Base-by-base conservation (phyloP, 331 rosid species). In the Cydonia oblonga region DNA sequence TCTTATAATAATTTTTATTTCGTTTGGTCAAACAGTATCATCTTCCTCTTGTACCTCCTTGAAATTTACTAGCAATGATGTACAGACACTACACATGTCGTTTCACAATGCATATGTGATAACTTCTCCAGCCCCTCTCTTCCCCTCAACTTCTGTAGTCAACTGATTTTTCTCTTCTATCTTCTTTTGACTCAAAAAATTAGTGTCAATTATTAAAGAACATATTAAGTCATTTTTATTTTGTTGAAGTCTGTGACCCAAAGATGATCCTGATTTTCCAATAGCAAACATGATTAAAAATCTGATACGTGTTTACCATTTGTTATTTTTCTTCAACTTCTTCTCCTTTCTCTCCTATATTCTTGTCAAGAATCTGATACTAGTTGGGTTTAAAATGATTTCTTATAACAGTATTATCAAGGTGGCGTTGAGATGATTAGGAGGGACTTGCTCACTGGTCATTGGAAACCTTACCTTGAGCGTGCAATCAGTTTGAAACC, bases 401-500 rank as follows among this genome's bases (percentile, higher is more conserved):
- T 72, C 10, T 71, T 33, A 49, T 12, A 68, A 72, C 80, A 93
- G 97, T 69, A 75, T 73, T 88, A 83, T 84, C 98, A 93, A 93
- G 68, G 91, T 16, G 98, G 98, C 0, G 97, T 93, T 80, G 98
- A 93, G 86, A 93, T 93, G 98, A 91, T 93, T 75, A 77, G 98
- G 76, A 88, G 98, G 85, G 98, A 93, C 72, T 87, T 93, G 78
- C 92, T 93, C 76, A 88, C 88, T 60, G 98, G 98, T 88, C 98
- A 91, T 11, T 91, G 98, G 98, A 88, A 85, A 79, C 98, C 98
- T 71, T 93, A 93, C 81, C 96, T 93, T 83, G 93, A 91, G 75
- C 98, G 96, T 80, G 97, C 96, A 71, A 74, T 93, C 73, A 89
- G 91, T 86, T 87, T 93, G 86, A 89, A 85, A 68, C 98, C 98